Percentiles rank a stretch among this genome's conserved stretches.
Evolutionary conservation across 1,139 yeast genomes (phyloP).

Genomic region (Groenewaldozyma auringiensis): DNA sequence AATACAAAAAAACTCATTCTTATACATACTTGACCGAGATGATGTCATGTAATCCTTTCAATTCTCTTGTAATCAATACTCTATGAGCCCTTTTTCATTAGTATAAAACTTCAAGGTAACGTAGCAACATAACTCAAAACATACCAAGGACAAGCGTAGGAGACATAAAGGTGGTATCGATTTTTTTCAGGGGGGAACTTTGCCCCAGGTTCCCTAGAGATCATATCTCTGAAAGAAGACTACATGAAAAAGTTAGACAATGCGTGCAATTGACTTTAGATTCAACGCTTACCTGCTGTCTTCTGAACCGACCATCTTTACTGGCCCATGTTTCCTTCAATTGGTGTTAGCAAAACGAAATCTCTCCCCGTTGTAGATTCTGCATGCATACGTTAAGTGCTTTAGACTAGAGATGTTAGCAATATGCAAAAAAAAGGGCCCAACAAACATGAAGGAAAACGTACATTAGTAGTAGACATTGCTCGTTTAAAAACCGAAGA

Average conservation of each 20-base stretch:
- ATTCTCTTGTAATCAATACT: conserved; percentile 62
- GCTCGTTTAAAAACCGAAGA: background rate
- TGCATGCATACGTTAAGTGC: too few species aligned
- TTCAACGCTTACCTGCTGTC: conserved; percentile 26
- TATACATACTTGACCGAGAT: conserved; percentile 31
- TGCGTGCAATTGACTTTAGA: background rate
- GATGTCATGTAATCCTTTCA: conserved; percentile 64
- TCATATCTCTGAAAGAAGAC: conserved; percentile 47
- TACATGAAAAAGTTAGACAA: conserved; percentile 3
- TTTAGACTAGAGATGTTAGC: too few species aligned
- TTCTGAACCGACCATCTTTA: conserved; percentile 27
- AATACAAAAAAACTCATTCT: background rate
- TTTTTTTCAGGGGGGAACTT: conserved; percentile 64
- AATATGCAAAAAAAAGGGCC: too few species aligned
- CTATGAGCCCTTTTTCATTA: conserved; percentile 66
- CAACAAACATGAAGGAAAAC: too few species aligned
- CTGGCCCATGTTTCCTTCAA: conserved; percentile 22
- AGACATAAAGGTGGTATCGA: conserved; percentile 82
- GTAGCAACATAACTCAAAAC: background rate
- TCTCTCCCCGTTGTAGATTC: too few species aligned
- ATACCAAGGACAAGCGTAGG: conserved; percentile 83
- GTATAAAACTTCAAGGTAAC: background rate
- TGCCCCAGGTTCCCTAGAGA: conserved; percentile 53
- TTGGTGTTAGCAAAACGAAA: too few species aligned
- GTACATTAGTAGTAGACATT: conserved; percentile 3